Conservation (phyloP, 2,329 filamentous ascomycete species). For the Sclerotinia glacialis region DNA sequence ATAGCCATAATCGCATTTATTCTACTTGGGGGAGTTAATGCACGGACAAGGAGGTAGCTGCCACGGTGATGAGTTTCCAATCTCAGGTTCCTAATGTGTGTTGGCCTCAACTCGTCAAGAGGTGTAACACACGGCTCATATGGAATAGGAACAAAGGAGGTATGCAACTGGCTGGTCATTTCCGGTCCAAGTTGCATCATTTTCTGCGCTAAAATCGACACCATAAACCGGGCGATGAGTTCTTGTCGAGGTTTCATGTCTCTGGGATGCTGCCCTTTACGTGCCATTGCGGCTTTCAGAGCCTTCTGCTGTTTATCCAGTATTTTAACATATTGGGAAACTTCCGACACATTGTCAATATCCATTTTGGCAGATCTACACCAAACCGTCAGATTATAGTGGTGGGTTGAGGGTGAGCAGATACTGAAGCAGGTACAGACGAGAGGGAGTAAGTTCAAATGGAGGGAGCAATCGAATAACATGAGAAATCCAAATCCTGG, state of each 20-base stretch:
- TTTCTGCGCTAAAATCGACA: not conserved
- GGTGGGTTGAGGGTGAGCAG: not conserved
- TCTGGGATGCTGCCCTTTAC: constrained; percentile 12
- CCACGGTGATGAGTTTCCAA: constrained; percentile 46
- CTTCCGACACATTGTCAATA: constrained; percentile 18
- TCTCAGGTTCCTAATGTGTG: constrained; percentile 35
- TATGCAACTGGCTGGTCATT: not conserved
- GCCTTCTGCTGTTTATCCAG: constrained; percentile 4
- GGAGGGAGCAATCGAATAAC: not conserved
- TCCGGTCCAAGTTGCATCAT: not conserved
- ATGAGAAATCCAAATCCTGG: not conserved
- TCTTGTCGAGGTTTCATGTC: constrained; percentile 12
- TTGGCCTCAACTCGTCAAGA: constrained; percentile 27
- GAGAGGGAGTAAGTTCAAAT: not conserved
- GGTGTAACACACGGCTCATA: constrained; percentile 19
- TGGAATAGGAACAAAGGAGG: constrained; percentile 19
- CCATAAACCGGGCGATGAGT: constrained; percentile 10
- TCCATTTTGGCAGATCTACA: constrained; percentile 19
- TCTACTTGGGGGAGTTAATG: constrained; percentile 22
- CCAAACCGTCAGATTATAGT: not conserved
- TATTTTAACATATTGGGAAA: constrained; percentile 6
- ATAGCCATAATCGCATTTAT: constrained; percentile 41
- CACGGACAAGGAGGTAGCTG: constrained; percentile 38
- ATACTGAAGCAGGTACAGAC: not conserved
- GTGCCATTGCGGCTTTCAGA: constrained; percentile 14